A percentile compares a stretch with the other conserved stretches of the same genome.
Conservation (phyloP, 768 basidiomycete species). For the Lactarius trivialis region DNA sequence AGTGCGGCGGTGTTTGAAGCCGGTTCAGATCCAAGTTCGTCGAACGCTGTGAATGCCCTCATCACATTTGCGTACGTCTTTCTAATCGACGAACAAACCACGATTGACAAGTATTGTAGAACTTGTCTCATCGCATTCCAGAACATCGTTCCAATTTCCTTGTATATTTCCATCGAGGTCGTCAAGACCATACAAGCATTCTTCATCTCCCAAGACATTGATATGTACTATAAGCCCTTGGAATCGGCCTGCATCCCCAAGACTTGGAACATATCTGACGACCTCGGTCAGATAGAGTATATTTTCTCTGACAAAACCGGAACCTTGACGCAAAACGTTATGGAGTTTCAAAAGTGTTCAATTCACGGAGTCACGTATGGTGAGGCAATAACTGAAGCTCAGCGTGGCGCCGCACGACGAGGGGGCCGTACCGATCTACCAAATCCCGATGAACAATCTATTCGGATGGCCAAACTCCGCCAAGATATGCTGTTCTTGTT, state of each 20-base stretch:
- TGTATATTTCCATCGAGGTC: slow-evolving; percentile 97
- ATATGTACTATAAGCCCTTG: slow-evolving; percentile 90
- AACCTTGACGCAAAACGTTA: slow-evolving; percentile 95
- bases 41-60: slow-evolving; percentile 62
- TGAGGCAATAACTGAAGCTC: slow-evolving; percentile 93
- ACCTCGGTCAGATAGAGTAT: slow-evolving; percentile 98
- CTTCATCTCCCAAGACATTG: slow-evolving; percentile 92
- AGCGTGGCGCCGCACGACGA: slow-evolving; percentile 83
- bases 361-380: slow-evolving; percentile 81
- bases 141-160: slow-evolving; percentile 92
- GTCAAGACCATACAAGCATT: slow-evolving; percentile 97
- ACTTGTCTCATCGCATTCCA: slow-evolving; percentile 95
- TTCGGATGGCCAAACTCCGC: slow-evolving; percentile 59
- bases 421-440: slow-evolving; percentile 62
- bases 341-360: slow-evolving; percentile 98
- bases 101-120: slow-evolving; percentile 35
- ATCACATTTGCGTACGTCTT: slow-evolving; percentile 83
- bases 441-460: slow-evolving; percentile 65
- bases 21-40: slow-evolving; percentile 55
- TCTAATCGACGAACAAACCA: not conserved
- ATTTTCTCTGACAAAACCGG: slow-evolving; percentile 92
- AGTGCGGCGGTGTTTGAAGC: slow-evolving; percentile 70
- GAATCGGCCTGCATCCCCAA: slow-evolving; percentile 90
- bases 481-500: slow-evolving; percentile 69
- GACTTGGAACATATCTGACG: slow-evolving; percentile 98